A percentile compares a stretch with the other conserved stretches of the same genome.
Evolutionary conservation across 495 filamentous ascomycete genomes (phyloP).

Genomic region (Penicillium samsonianum): DNA sequence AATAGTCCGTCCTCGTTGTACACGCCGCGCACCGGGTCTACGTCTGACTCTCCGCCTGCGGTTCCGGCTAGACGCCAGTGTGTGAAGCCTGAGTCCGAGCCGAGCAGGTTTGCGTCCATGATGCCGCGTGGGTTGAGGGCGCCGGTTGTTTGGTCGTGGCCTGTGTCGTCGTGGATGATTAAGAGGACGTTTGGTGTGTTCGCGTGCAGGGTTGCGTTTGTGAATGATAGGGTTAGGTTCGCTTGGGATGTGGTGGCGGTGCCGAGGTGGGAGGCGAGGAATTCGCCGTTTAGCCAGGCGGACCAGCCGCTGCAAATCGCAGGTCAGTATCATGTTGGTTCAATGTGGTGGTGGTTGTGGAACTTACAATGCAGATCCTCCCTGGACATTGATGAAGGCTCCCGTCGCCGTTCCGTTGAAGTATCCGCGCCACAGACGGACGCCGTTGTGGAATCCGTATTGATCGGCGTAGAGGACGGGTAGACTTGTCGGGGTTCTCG

Average conservation of each 20-base stretch:
- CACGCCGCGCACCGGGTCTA: conserved; percentile 65
- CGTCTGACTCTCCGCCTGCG: conserved; percentile 67
- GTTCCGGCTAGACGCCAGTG: conserved; percentile 77
- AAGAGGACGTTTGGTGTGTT: conserved; percentile 61
- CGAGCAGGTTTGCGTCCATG: conserved; percentile 53
- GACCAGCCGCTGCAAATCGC: conserved; percentile 45
- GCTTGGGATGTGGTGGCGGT: conserved; percentile 40
- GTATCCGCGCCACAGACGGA: conserved; percentile 67
- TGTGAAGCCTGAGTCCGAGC: conserved; percentile 43
- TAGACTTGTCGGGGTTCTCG: conserved; percentile 58
- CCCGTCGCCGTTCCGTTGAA: conserved; percentile 61
- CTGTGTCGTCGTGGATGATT: conserved; percentile 72
- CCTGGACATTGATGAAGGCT: conserved; percentile 57
- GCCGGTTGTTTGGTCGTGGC: conserved; percentile 61
- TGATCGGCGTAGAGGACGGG: conserved; percentile 60
- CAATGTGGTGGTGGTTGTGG: not conserved
- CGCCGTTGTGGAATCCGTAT: conserved; percentile 72
- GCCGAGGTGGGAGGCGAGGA: conserved; percentile 58
- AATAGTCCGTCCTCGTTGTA: conserved; percentile 72
- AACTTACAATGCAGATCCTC: conserved; percentile 58
- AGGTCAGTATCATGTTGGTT: not conserved
- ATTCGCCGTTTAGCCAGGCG: conserved; percentile 56
- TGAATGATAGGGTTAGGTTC: conserved; percentile 36
- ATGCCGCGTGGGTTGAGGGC: conserved; percentile 73
- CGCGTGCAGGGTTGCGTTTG: conserved; percentile 50